Percentiles rank a stretch among this genome's conserved stretches.
Evolutionary conservation across 441 rosid species (phyloP).

Genomic region (Metrosideros polymorpha): DNA sequence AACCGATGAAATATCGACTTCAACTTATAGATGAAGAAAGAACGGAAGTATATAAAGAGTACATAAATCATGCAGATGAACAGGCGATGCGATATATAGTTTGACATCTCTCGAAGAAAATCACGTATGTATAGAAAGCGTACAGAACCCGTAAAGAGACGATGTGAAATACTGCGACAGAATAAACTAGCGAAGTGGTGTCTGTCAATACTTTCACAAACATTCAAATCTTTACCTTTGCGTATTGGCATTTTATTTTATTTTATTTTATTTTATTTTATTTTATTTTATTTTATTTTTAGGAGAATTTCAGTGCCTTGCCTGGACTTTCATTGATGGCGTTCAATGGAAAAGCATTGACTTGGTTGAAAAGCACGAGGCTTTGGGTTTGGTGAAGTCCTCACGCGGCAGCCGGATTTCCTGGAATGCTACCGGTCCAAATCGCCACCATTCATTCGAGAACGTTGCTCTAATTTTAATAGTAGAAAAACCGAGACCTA

Average conservation of each 20-base stretch:
- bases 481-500: not conserved
- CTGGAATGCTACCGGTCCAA: not conserved
- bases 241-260: not conserved
- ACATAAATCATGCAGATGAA: not conserved
- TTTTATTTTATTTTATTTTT: too few relatives aligned
- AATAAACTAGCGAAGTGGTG: not conserved
- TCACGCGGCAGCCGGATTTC: not conserved
- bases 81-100: too few relatives aligned
- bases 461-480: not conserved
- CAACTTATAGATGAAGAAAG: not conserved
- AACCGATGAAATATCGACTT: not conserved
- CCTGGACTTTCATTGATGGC: not conserved
- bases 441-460: not conserved
- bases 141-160: too few relatives aligned
- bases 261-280: too few relatives aligned
- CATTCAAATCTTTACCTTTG: not conserved
- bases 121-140: not conserved
- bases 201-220: not conserved
- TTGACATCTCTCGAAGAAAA: not conserved
- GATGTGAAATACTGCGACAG: not conserved
- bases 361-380: too few relatives aligned
- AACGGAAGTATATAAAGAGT: not conserved
- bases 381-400: not conserved
- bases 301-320: not conserved
- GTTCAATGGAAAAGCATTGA: not conserved